Conservation (phyloP, 495 filamentous ascomycete species). For the Aspergillus egyptiacus region DNA sequence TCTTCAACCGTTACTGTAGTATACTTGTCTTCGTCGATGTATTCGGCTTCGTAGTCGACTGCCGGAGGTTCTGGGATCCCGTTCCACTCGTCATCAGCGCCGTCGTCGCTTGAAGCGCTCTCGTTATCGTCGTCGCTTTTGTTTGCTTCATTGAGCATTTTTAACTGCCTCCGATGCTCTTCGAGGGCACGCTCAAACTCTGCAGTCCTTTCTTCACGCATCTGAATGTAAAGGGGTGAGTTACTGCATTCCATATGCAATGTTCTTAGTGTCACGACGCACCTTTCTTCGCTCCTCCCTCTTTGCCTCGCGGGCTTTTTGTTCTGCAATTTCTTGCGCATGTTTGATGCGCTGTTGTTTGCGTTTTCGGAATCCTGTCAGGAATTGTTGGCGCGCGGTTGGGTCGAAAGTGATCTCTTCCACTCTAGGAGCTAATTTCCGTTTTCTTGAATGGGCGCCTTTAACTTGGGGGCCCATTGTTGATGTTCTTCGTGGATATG, state of each 20-base stretch:
- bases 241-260: too few relatives aligned
- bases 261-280: constrained; percentile 7
- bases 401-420: constrained; percentile 83
- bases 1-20: constrained; percentile 90
- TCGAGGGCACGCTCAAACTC: constrained; percentile 74
- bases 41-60: constrained; percentile 83
- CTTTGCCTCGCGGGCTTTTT: constrained; percentile 67
- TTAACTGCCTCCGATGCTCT: constrained; percentile 57
- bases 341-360: constrained; percentile 76
- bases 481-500: background rate
- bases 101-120: constrained; percentile 18
- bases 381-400: constrained; percentile 69
- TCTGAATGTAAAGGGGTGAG: constrained; percentile 39
- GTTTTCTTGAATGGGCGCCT: constrained; percentile 50
- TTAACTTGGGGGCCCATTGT: constrained; percentile 35
- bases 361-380: constrained; percentile 95
- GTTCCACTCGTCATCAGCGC: constrained; percentile 53
- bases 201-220: constrained; percentile 71
- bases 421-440: constrained; percentile 53
- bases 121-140: constrained; percentile 33
- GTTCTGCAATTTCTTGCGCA: constrained; percentile 70
- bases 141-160: constrained; percentile 48
- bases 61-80: constrained; percentile 54
- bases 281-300: constrained; percentile 69
- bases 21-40: constrained; percentile 91